A percentile compares a stretch with the other conserved stretches of the same genome.
Conservation (phyloP, 106 monocot species). For the Narthecium ossifragum region DNA sequence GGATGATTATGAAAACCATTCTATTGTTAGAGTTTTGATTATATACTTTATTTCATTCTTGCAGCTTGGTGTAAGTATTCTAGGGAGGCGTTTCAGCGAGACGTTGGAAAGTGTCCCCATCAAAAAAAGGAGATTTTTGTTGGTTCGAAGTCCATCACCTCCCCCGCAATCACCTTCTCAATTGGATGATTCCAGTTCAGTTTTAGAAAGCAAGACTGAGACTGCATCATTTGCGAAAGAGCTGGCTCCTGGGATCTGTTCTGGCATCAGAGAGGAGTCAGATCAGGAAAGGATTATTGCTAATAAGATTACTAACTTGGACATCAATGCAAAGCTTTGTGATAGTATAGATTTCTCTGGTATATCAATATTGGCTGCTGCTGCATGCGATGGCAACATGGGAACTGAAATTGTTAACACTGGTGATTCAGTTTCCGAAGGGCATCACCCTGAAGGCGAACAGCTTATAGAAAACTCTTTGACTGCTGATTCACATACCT, state of each 20-base stretch:
- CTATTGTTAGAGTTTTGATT: slow-evolving; percentile 7
- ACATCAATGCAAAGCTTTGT: slow-evolving; percentile 5
- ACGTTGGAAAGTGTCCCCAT: slow-evolving; percentile 61
- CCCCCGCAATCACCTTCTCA: slow-evolving; percentile 17
- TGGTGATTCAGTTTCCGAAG: slow-evolving; percentile 9
- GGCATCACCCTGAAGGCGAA: slow-evolving; percentile 14
- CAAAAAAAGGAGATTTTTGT: slow-evolving; percentile 78
- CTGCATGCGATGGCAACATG: slow-evolving; percentile 54
- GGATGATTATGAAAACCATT: neutral
- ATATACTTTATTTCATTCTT: slow-evolving; percentile 16
- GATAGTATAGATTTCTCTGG: slow-evolving; percentile 75
- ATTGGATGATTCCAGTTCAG: slow-evolving; percentile 11
- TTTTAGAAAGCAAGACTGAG: neutral
- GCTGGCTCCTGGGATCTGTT: slow-evolving; percentile 1
- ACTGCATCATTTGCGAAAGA: slow-evolving; percentile 9
- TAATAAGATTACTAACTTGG: slow-evolving; percentile 3
- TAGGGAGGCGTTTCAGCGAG: slow-evolving; percentile 73
- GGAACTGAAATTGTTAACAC: slow-evolving; percentile 11
- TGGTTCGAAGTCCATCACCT: slow-evolving; percentile 36
- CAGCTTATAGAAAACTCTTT: neutral
- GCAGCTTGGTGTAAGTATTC: slow-evolving; percentile 84
- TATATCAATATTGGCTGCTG: slow-evolving; percentile 84
- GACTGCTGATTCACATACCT: slow-evolving; percentile 11
- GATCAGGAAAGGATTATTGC: slow-evolving; percentile 2
- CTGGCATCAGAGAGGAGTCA: neutral